Evolutionary conservation across 2,329 filamentous ascomycete genomes (phyloP).

Genomic region (Bipolaris cookei): DNA sequence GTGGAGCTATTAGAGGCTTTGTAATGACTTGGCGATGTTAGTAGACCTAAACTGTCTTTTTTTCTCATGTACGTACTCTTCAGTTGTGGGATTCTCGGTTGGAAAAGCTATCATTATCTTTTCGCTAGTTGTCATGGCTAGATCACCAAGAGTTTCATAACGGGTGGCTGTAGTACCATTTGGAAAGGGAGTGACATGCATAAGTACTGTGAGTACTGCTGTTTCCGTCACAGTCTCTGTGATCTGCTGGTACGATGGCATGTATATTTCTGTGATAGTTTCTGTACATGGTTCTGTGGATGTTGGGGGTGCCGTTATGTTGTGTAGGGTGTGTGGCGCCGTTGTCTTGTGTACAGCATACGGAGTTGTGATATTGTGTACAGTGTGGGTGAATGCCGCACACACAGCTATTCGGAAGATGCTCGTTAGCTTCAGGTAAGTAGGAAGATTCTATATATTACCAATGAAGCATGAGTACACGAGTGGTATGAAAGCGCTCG

Average conservation of each 20-base stretch:
- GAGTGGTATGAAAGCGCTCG: neutral
- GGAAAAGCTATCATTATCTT: no score
- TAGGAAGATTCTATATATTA: neutral
- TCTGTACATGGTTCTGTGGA: no score
- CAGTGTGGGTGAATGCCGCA: neutral
- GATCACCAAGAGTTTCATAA: neutral
- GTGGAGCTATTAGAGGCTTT: no score
- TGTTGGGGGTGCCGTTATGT: no score
- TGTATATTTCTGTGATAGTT: no score
- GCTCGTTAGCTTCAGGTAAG: neutral
- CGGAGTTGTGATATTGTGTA: neutral
- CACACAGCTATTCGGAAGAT: neutral
- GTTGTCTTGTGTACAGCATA: neutral
- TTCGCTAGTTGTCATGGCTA: no score
- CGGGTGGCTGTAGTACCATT: neutral
- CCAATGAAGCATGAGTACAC: neutral
- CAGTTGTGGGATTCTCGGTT: no score
- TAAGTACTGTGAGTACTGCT: neutral
- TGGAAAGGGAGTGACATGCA: neutral
- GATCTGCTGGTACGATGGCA: no score
- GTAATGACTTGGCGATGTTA: no score
- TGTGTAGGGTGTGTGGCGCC: no score
- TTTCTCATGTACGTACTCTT: no score
- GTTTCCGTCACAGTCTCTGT: neutral
- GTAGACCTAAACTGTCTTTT: no score